These are phyloP conservation scores for Fragilaria radians DNA, from an alignment of 108 stramenopile genomes.

Conservation along the genomic window DNA sequence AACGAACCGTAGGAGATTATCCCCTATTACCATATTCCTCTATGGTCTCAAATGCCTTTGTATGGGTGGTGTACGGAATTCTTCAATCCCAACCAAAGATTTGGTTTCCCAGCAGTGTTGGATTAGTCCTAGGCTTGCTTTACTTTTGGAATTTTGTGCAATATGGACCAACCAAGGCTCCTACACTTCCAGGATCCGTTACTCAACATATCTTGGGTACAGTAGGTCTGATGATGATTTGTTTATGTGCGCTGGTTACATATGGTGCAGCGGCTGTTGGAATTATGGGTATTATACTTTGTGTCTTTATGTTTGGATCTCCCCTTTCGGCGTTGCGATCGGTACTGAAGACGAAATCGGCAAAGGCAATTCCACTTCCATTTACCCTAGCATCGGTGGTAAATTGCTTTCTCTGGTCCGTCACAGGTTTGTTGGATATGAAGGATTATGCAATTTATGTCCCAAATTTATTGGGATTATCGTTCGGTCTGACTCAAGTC, in stretches of 20 bases:
- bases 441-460: conserved; percentile 70
- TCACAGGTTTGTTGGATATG: conserved; percentile 51
- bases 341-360: conserved; percentile 60
- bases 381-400: conserved; percentile 62
- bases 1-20: conserved; percentile 45
- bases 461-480: conserved; percentile 63
- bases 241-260: too few species aligned
- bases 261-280: conserved; percentile 27
- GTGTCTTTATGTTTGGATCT: conserved; percentile 57
- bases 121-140: conserved; percentile 37
- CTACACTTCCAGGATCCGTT: conserved; percentile 36
- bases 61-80: conserved; percentile 46
- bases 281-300: conserved; percentile 34
- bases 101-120: conserved; percentile 48
- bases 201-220: conserved; percentile 22
- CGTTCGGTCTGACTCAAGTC: conserved; percentile 57
- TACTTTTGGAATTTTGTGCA: conserved; percentile 41
- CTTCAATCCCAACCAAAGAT: conserved; percentile 35
- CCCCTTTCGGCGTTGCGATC: conserved; percentile 54
- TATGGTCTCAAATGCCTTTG: conserved; percentile 49
- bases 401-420: conserved; percentile 67
- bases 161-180: conserved; percentile 21
- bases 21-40: conserved; percentile 70
- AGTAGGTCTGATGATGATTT: too few species aligned
- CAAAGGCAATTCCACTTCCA: conserved; percentile 67